Evolutionary conservation across 169 alveolate species (phyloP), one percentile per base, ranked within the genome.

Genomic region (Plasmodium cynomolgi): DNA sequence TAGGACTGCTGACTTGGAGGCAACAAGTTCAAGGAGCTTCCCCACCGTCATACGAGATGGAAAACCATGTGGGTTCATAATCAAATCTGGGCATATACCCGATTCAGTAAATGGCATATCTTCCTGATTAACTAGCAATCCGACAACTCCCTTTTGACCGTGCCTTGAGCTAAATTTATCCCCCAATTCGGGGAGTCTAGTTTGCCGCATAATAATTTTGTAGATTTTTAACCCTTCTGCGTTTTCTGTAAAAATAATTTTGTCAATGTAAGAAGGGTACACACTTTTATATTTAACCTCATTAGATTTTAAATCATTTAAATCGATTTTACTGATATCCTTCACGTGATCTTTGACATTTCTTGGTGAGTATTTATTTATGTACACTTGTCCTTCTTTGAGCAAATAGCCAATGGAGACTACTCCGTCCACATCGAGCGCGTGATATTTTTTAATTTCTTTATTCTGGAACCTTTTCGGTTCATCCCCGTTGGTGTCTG

Each of bases 31-130:
- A 77, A 99, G 97, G 97, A 99, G 93, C 96, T 99, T 99, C 26
- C 99, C 99, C 74, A 99, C 99, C 20, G 99, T 99, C 99, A 99
- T 99, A 93, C 99, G 98, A 23, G 99, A 98, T 13, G 99, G 99
- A 95, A 99, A 99, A 5, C 99, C 99, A 96, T 99, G 99, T 23
- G 99, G 99, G 96, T 99, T 99, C 99, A 99, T 99, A 95, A 99
- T 98, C 71, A 99, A 97, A 96, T 99, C 99, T 8, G 99, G 99
- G 71, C 99, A 98, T 99, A 99, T 99, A n/a, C 99, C 99, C 77
- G 97, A 96, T 94, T 99, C 99, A 62, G 98, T 97, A 94, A 99
- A 99, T 11, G 99, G 99, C 98, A 99, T 94, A 95, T 99, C 99
- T 96, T 99, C 99, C 97, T 98, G 99, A 54, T 98, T 98, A 50